Conservation (phyloP, 2,329 filamentous ascomycete species). For the Hypoxylon sp. region DNA sequence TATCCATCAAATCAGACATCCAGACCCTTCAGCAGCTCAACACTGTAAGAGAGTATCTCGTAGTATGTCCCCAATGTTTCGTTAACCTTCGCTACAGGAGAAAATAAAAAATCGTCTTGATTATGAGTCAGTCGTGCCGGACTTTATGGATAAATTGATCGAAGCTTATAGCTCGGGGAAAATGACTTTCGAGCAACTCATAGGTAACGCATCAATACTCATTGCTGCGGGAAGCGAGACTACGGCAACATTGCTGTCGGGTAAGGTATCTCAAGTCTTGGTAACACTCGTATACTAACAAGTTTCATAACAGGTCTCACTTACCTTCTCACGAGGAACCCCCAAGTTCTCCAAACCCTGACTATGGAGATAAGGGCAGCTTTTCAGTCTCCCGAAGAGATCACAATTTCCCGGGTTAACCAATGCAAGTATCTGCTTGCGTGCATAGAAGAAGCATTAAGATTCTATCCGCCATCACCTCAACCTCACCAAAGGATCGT, state of each 20-base stretch:
- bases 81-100: conserved; percentile 11
- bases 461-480: conserved; percentile 55
- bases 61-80: too few relatives aligned
- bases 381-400: conserved; percentile 54
- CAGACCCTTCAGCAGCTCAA: conserved; percentile 2
- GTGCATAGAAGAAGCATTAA: conserved; percentile 57
- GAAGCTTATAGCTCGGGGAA: conserved; percentile 41
- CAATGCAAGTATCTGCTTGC: conserved; percentile 56
- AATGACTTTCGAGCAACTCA: conserved; percentile 35
- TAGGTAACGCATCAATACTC: conserved; percentile 33
- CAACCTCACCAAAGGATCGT: conserved; percentile 38
- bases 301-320: conserved; percentile 35
- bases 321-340: conserved; percentile 47
- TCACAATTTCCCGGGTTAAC: conserved; percentile 52
- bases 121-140: conserved; percentile 30
- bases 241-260: conserved; percentile 41
- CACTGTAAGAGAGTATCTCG: conserved; percentile 1
- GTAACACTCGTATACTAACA: neutral
- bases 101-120: conserved; percentile 40
- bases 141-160: conserved; percentile 46
- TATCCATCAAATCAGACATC: neutral
- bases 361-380: conserved; percentile 55
- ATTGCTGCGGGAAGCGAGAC: conserved; percentile 50
- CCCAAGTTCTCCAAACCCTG: conserved; percentile 50
- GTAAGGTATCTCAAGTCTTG: conserved; percentile 10